Evolutionary conservation across 1,284 basidiomycete species (phyloP), one percentile per base, ranked within the genome.

Genomic region (Ceratobasidium sp.): DNA sequence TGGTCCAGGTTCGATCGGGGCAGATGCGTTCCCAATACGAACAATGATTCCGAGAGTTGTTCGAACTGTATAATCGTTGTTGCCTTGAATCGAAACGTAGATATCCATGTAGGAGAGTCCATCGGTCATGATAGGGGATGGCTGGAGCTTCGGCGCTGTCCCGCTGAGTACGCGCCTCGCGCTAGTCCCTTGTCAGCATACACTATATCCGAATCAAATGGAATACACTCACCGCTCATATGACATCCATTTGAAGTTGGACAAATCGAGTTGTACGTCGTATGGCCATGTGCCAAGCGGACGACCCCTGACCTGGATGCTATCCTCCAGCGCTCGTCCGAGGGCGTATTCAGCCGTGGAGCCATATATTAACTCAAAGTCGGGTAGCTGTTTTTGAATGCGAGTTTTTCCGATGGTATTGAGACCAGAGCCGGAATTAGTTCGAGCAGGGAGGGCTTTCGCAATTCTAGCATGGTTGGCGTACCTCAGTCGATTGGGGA

Each of bases 351-450:
- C 71, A 12, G 71, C 71, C 3, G 42, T n/a, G 2, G 20, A 17
- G 12, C 71, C 71, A 64, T 74, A 74, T 20, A 54, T n/a, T 20
- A 74, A 28, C 42, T 74, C 71, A 17, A 74, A 74, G 17, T 28
- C 42, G 4, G 71, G 59, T 6, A 74, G 61, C 7, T 13, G 42
- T 15, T 59, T 28, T 40, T 38, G 42, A 40, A 65, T 23, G 5
- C 48, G 26, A 28, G 61, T 44, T 9, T 52, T 33, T 12, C 65
- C 23, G n/a, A 40, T 17, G 7, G 59, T n/a, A n/a, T 54, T 20
- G n/a, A n/a, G 52, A n/a, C 15, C 6, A 28, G 54, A 28, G 23
- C 26, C 7, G 26, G 54, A n/a, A 4, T 28, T 15, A 9, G 26
- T 5, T 57, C 54, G 48, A 20, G 17, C 17, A n/a, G 48, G 48